These are phyloP conservation scores for Bacidia rubella DNA, from an alignment of 495 filamentous ascomycete species.

Conservation along the genomic window DNA sequence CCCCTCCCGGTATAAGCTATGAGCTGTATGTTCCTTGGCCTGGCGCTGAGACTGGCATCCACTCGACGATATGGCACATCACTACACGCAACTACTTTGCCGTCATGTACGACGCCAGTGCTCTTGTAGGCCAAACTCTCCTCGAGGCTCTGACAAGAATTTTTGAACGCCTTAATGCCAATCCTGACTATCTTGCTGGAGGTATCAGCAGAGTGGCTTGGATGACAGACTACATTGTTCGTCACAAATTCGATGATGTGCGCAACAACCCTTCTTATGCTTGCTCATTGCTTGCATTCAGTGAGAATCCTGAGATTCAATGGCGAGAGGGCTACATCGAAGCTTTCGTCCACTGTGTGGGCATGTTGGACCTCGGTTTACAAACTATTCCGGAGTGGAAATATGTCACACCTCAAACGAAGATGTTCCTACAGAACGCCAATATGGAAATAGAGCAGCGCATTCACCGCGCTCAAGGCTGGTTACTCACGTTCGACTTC, in stretches of 20 bases:
- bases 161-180: constrained; percentile 30
- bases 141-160: constrained; percentile 45
- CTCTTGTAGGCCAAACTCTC: constrained; percentile 45
- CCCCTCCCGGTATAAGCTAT: constrained; percentile 16
- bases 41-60: constrained; percentile 19
- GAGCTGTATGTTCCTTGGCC: constrained; percentile 21
- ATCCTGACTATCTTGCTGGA: constrained; percentile 17
- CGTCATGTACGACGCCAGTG: constrained; percentile 19
- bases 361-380: constrained; percentile 43
- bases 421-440: constrained; percentile 47
- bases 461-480: constrained; percentile 45
- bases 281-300: constrained; percentile 49
- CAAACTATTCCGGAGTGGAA: constrained; percentile 43
- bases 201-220: constrained; percentile 22
- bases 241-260: constrained; percentile 51
- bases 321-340: constrained; percentile 56
- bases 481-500: constrained; percentile 46
- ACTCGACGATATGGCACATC: constrained; percentile 22
- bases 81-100: constrained; percentile 23
- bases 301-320: constrained; percentile 43
- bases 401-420: constrained; percentile 46
- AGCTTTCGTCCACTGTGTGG: constrained; percentile 52
- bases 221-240: constrained; percentile 44
- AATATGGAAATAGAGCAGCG: constrained; percentile 50
- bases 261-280: constrained; percentile 48